These are phyloP conservation scores for Pichia manshurica DNA, from an alignment of 805 yeast species.

Conservation along the genomic window DNA sequence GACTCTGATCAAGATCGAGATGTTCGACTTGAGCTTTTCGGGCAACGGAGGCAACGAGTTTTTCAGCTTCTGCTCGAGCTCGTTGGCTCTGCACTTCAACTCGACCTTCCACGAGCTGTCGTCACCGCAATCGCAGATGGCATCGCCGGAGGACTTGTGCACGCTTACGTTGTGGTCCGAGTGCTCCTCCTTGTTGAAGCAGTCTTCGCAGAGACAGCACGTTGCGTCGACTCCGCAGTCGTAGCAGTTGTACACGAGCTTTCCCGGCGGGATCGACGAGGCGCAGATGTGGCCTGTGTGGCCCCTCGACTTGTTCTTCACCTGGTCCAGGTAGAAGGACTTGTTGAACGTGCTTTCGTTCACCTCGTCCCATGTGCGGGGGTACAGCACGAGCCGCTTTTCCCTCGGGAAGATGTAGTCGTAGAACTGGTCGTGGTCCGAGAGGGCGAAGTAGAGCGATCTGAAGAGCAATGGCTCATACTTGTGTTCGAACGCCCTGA, in stretches of 20 bases:
- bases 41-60: constrained; percentile 15
- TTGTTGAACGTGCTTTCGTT: constrained; percentile 18
- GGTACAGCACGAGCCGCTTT: constrained; percentile 17
- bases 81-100: constrained; percentile 42
- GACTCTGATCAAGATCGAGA: constrained; percentile 27
- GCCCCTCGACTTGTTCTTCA: constrained; percentile 21
- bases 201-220: constrained; percentile 68
- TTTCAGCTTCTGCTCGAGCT: constrained; percentile 8
- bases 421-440: constrained; percentile 11
- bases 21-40: constrained; percentile 15
- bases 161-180: constrained; percentile 56
- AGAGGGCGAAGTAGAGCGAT: constrained; percentile 15
- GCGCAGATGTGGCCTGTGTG: constrained; percentile 69
- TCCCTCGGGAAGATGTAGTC: constrained; percentile 10
- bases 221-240: constrained; percentile 77
- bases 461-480: constrained; percentile 12
- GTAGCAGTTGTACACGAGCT: constrained; percentile 64
- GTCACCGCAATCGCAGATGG: constrained; percentile 75
- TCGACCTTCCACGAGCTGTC: constrained; percentile 51
- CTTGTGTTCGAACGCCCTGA: constrained; percentile 4
- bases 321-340: constrained; percentile 20
- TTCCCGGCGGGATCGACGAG: constrained; percentile 51
- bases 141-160: constrained; percentile 45
- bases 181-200: constrained; percentile 69
- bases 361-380: constrained; percentile 23